Base-by-base conservation (phyloP, 129 eudicot species). In the Erigeron canadensis region DNA sequence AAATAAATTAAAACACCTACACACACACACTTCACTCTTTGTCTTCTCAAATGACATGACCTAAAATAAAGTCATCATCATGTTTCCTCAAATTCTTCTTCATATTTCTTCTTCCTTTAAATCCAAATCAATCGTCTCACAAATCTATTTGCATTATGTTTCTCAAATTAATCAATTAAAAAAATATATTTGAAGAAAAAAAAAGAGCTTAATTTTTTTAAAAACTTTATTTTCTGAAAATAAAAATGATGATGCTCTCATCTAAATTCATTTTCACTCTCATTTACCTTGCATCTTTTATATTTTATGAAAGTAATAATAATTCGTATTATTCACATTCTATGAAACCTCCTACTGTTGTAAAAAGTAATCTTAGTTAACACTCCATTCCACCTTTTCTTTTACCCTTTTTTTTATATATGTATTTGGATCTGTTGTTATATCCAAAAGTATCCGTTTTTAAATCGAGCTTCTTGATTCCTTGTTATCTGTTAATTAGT, bases 341-440 rank as follows among this genome's bases (percentile, higher is more conserved):
- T 72, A 78, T 86, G 67, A 91, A 88, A 83, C 88, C 72, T 81
- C 85, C 73, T n/a, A n/a, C n/a, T 75, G 86, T 91, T 69, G 83
- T 86, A 67, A 91, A 88, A 75, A 56, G 89, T 88, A 88, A 88
- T 83, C 86, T 88, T 91, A 88, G 93, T 86, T 91, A 91, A 82
- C 92, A 54, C 81, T 83, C 58, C 21, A 7, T 53, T 53, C 58
- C 10, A 39, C 39, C 17, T 59, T 16, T 58, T 71, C 45, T 11
- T 58, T 28, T 28, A 28, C 34, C 34, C 34, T 28, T 28, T 28
- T 28, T 28, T 1, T 1, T 1, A 28, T 1, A 28, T 28, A 28
- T 1, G 34, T 28, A 1, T 28, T 28, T 3, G 34, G 34, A 28
- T 28, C 34, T 28, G 1, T 28, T 28, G 34, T 28, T 28, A 1